Percentiles rank a stretch among this genome's conserved stretches.
These are phyloP conservation scores for Nicotiana knightiana DNA, from an alignment of 257 asterid species.

Conservation along the genomic window DNA sequence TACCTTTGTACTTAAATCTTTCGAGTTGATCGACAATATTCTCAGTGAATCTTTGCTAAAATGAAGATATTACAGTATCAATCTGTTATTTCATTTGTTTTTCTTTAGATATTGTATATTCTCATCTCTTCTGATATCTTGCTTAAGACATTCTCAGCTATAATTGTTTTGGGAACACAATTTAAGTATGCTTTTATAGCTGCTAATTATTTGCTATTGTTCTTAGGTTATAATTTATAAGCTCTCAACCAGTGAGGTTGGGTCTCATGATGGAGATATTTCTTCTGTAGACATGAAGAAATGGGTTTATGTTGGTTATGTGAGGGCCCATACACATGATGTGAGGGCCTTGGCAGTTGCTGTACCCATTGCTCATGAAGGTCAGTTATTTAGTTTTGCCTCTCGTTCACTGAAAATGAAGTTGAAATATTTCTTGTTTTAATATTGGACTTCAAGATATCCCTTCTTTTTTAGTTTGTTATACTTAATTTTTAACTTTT, in stretches of 20 bases:
- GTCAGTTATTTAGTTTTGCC: conserved; percentile 20
- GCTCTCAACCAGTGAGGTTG: conserved; percentile 52
- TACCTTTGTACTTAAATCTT: neutral
- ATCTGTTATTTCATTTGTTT: neutral
- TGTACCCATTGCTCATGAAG: conserved; percentile 84
- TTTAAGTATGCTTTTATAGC: neutral
- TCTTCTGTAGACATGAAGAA: conserved; percentile 42
- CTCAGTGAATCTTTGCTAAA: neutral
- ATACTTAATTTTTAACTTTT: neutral
- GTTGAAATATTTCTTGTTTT: neutral
- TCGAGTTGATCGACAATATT: neutral
- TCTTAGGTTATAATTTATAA: conserved; percentile 72
- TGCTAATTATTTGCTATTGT: neutral
- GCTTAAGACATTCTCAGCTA: neutral
- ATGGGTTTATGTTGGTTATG: conserved; percentile 75
- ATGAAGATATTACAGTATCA: neutral
- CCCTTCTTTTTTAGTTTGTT: neutral
- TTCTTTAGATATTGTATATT: neutral
- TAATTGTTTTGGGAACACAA: neutral
- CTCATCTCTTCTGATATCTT: neutral
- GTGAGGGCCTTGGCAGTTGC: conserved; percentile 86
- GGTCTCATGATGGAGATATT: conserved; percentile 30
- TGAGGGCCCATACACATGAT: conserved; percentile 90
- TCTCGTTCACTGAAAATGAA: neutral
- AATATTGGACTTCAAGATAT: neutral